A percentile compares a stretch with the other conserved stretches of the same genome.
phyloP scores from a whole-genome alignment of 805 yeast species.

The Scheffersomyces spartinae region DNA sequence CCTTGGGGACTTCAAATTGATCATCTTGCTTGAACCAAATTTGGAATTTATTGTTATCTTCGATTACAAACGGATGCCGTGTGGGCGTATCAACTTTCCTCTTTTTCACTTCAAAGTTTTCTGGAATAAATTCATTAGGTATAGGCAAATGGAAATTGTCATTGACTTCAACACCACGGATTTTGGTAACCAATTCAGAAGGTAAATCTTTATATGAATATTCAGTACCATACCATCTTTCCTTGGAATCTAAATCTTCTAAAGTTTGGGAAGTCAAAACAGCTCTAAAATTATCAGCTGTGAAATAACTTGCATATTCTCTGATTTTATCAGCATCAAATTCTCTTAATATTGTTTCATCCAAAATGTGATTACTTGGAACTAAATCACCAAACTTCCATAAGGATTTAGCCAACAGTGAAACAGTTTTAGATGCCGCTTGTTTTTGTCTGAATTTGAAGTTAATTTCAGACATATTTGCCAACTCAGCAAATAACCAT shows the following conservation, averaged over 20 bases:
- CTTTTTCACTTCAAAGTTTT: constrained; percentile 54
- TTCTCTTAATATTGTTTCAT: constrained; percentile 42
- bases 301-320: constrained; percentile 38
- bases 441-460: constrained; percentile 77
- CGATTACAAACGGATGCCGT: constrained; percentile 51
- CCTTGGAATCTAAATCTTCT: constrained; percentile 35
- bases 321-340: constrained; percentile 46
- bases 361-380: constrained; percentile 56
- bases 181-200: constrained; percentile 17
- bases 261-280: constrained; percentile 42
- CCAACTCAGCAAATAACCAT: constrained; percentile 74
- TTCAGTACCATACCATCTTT: constrained; percentile 88
- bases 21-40: constrained; percentile 91
- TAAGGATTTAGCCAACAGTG: constrained; percentile 48
- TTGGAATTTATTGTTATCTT: constrained; percentile 37
- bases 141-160: constrained; percentile 47
- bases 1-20: constrained; percentile 80
- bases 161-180: constrained; percentile 17
- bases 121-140: constrained; percentile 74
- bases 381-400: constrained; percentile 37
- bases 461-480: constrained; percentile 51
- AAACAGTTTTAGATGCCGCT: constrained; percentile 62
- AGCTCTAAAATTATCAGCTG: constrained; percentile 48
- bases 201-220: constrained; percentile 42
- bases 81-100: constrained; percentile 20